Conservation (phyloP, 345 rosid species). For the Eucalyptus melliodora region DNA sequence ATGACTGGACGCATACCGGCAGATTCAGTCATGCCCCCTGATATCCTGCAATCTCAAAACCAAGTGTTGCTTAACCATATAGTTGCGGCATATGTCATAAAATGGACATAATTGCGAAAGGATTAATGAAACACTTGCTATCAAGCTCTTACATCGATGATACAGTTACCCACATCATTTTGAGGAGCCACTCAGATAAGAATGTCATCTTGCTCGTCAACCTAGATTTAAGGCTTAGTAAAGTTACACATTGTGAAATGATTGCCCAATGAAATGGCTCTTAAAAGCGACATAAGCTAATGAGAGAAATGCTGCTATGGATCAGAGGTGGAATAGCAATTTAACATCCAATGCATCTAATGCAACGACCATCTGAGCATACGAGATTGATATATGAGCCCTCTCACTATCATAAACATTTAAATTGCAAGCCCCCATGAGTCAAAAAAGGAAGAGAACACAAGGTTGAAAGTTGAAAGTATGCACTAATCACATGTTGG, state of each 20-base stretch:
- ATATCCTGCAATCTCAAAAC: slow-evolving; percentile 40
- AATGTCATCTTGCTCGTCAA: slow-evolving; percentile 73
- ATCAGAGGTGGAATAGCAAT: neutral
- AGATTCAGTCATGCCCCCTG: slow-evolving; percentile 77
- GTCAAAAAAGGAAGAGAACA: neutral
- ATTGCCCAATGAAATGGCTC: neutral
- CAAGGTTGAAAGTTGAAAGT: neutral
- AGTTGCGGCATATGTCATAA: neutral
- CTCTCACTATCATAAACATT: neutral
- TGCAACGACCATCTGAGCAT: neutral
- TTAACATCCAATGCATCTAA: neutral
- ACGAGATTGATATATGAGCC: neutral
- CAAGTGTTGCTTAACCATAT: neutral
- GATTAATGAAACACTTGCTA: neutral
- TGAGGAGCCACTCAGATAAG: slow-evolving; percentile 84
- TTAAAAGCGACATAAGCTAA: neutral
- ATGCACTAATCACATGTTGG: neutral
- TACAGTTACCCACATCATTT: slow-evolving; percentile 89
- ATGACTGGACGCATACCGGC: too few species aligned
- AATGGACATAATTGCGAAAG: neutral
- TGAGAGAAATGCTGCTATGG: neutral
- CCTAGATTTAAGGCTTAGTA: slow-evolving; percentile 2
- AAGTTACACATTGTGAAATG: fast-evolving
- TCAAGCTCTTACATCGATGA: slow-evolving; percentile 53
- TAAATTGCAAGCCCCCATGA: neutral